Evolutionary conservation across 106 monocot species (phyloP).

Genomic region (Posidonia australis): DNA sequence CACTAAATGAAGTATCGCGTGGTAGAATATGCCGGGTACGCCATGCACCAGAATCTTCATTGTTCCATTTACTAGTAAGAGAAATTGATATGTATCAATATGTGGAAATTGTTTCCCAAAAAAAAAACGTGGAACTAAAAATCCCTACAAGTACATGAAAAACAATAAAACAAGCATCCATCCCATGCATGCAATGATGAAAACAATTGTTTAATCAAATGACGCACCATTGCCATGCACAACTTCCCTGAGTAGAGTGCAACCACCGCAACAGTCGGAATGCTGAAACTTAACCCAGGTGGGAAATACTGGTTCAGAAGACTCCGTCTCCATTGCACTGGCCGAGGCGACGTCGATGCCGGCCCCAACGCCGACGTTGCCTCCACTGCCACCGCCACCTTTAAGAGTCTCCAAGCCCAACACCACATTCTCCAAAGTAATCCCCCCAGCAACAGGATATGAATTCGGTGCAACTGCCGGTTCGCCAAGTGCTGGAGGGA

Average conservation of each 20-base stretch:
- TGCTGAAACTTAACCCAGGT: neutral
- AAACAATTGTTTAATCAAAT: neutral
- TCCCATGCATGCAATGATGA: no score
- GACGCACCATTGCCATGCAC: conserved; percentile 39
- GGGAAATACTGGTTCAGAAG: neutral
- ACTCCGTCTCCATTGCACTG: neutral
- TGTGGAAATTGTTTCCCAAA: no score
- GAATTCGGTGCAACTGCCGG: no score
- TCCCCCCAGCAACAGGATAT: no score
- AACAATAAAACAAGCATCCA: neutral
- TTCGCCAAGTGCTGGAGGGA: no score
- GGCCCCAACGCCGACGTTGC: no score
- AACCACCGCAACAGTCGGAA: conserved; percentile 19
- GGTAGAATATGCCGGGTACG: conserved; percentile 31
- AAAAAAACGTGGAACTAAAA: neutral
- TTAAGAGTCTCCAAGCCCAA: no score
- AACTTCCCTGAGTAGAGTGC: conserved; percentile 36
- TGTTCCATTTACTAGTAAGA: conserved; percentile 8
- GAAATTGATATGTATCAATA: no score
- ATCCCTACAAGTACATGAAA: neutral
- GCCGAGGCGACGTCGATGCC: no score
- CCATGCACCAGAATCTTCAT: conserved; percentile 50
- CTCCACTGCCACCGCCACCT: no score
- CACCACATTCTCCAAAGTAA: no score
- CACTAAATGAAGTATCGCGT: conserved; percentile 22